Evolutionary conservation across 1,139 yeast species (phyloP).

Genomic region (Zhuliangozyma parablackwelliae): DNA sequence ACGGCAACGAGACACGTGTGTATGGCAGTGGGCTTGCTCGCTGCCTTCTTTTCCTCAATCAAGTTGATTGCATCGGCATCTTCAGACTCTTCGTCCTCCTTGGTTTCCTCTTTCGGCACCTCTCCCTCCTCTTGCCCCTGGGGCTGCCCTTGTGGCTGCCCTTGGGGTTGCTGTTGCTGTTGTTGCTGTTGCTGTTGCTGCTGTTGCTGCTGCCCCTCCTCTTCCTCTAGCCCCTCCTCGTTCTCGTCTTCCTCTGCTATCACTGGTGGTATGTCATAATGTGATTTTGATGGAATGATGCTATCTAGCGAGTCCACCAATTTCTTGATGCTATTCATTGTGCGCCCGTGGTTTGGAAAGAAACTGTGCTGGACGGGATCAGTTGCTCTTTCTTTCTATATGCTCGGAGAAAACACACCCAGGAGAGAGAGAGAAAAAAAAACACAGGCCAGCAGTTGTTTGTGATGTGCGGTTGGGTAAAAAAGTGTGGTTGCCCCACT

Average conservation of each 20-base stretch:
- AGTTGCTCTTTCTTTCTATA: no score
- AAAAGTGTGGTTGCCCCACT: no score
- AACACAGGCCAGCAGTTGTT: no score
- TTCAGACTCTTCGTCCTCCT: slow-evolving; percentile 1
- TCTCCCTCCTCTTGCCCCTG: slow-evolving; percentile 15
- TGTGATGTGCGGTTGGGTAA: no score
- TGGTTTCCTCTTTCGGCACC: slow-evolving; percentile 9
- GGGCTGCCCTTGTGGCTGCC: slow-evolving; percentile 9
- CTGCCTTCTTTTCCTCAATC: slow-evolving; percentile 5
- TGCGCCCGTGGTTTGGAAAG: no score
- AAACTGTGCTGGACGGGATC: no score
- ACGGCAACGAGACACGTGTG: slow-evolving; percentile 1
- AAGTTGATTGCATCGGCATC: slow-evolving; percentile 3
- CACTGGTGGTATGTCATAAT: slow-evolving; percentile 3
- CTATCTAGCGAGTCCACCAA: slow-evolving; percentile 35
- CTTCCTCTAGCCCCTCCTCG: slow-evolving; percentile 3
- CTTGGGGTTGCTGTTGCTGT: slow-evolving; percentile 5
- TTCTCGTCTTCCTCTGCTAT: slow-evolving; percentile 2
- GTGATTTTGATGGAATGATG: slow-evolving; percentile 20
- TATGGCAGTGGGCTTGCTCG: slow-evolving; percentile 1
- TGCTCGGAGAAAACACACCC: no score
- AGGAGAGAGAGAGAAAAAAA: no score
- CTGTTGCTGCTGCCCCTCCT: slow-evolving; percentile 1
- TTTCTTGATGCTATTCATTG: slow-evolving; percentile 37
- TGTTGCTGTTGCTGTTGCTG: slow-evolving; percentile 11